A percentile compares a stretch with the other conserved stretches of the same genome.
Conservation (phyloP, 345 rosid species). For the Eucalyptus curtisii region DNA sequence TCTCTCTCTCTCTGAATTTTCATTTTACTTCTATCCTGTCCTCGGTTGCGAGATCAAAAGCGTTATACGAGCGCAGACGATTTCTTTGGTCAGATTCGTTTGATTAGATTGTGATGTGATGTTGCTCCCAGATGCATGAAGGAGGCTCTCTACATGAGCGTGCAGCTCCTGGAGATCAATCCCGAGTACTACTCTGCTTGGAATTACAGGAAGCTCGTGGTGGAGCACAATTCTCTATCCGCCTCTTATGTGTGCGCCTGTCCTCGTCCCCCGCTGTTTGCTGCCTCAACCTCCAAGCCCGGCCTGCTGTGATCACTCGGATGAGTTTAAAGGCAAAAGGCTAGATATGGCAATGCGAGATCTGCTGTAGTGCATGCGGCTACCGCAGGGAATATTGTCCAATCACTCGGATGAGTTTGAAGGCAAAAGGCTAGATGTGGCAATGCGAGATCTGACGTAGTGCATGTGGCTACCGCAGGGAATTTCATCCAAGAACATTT, state of each 20-base stretch:
- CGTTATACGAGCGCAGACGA: too few species aligned
- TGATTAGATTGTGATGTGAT: too few species aligned
- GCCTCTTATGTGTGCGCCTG: not conserved
- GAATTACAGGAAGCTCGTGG: not conserved
- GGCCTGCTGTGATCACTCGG: not conserved
- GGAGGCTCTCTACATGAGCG: too few species aligned
- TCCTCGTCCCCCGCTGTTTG: not conserved
- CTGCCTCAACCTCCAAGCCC: not conserved
- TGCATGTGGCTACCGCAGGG: not conserved
- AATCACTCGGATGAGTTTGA: not conserved
- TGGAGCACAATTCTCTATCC: not conserved
- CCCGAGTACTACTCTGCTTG: too few species aligned
- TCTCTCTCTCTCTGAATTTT: not conserved
- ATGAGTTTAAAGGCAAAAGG: not conserved
- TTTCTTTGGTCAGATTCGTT: too few species aligned
- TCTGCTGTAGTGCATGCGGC: not conserved
- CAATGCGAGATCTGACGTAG: not conserved
- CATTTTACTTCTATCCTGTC: too few species aligned
- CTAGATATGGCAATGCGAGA: not conserved
- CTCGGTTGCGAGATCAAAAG: too few species aligned
- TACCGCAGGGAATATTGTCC: not conserved
- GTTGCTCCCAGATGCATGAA: too few species aligned
- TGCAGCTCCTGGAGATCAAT: too few species aligned
- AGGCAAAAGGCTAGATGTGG: not conserved
- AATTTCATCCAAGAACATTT: not conserved